Evolutionary conservation across 805 yeast genomes (phyloP).

Genomic region (Candida sonorensis): DNA sequence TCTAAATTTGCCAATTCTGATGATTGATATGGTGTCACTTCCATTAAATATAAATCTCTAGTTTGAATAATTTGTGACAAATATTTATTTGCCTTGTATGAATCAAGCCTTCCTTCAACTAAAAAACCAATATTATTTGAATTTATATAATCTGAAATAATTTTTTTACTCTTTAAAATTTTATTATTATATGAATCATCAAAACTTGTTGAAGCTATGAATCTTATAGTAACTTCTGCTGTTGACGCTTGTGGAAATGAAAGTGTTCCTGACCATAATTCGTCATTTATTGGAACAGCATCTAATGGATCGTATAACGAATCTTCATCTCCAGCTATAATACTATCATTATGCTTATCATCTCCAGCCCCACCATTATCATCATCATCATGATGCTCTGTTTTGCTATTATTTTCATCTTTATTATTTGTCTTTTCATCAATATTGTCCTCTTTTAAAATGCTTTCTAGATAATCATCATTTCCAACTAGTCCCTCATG

Average conservation of each 20-base stretch:
- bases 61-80: conserved; percentile 38
- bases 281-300: conserved; percentile 10
- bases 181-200: conserved; percentile 5
- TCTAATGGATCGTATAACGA: conserved; percentile 22
- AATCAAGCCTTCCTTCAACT: conserved; percentile 61
- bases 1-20: conserved; percentile 14
- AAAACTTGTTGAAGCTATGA: conserved; percentile 10
- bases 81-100: conserved; percentile 48
- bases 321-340: conserved; percentile 5
- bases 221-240: conserved; percentile 10
- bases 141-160: conserved; percentile 12
- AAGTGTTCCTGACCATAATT: conserved; percentile 17
- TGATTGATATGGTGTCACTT: conserved; percentile 27
- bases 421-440: not conserved
- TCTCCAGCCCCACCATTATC: conserved; percentile 2
- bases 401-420: conserved; percentile 3
- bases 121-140: conserved; percentile 21
- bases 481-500: not conserved
- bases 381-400: conserved; percentile 3
- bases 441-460: conserved; percentile 11
- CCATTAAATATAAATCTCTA: conserved; percentile 48
- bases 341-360: conserved; percentile 1
- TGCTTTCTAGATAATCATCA: not conserved
- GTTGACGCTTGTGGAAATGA: conserved; percentile 15
- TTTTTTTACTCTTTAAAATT: conserved; percentile 9